phyloP scores from a whole-genome alignment of 1,284 basidiomycete species.

The Ceraceosorus guamensis region DNA sequence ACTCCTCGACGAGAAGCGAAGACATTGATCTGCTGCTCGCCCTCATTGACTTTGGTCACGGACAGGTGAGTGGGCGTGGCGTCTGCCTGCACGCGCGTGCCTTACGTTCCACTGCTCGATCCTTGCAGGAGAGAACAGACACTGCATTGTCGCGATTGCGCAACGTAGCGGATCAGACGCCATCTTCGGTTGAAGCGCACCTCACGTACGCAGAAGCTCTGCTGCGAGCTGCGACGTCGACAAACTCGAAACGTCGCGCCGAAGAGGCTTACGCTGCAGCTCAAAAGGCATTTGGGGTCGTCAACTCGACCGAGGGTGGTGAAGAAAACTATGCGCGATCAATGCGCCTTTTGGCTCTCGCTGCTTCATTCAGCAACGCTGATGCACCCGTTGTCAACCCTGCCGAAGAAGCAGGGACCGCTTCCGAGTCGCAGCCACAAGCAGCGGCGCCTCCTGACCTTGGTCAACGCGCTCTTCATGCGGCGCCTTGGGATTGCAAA shows the following conservation, averaged over 20 bases:
- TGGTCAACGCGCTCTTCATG: background rate
- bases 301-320: background rate
- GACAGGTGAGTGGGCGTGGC: background rate
- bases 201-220: background rate
- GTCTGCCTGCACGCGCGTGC: no score
- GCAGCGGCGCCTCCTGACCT: background rate
- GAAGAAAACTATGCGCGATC: background rate
- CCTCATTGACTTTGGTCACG: background rate
- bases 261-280: background rate
- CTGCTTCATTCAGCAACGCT: background rate
- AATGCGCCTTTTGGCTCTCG: background rate
- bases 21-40: background rate
- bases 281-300: background rate
- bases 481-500: background rate
- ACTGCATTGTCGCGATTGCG: no score
- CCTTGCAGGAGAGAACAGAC: no score
- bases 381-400: background rate
- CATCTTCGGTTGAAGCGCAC: background rate
- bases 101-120: no score
- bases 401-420: background rate
- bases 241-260: background rate
- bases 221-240: background rate
- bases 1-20: conserved; percentile 2
- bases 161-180: background rate
- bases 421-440: background rate